Conservation (phyloP, 352 stramenopile genomes). For the Globisporangium mamillatum region DNA sequence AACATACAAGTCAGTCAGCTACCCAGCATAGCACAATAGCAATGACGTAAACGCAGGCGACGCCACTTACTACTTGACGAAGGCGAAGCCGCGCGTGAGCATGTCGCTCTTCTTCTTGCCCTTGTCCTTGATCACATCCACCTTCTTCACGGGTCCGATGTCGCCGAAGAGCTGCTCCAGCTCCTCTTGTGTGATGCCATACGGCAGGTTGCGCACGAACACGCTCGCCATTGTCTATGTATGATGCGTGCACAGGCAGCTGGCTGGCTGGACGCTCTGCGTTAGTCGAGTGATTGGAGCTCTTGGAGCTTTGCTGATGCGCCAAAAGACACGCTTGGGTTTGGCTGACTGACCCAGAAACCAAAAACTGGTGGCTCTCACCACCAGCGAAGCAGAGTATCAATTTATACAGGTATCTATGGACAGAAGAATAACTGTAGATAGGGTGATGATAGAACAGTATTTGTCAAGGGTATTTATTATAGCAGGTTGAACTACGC, state of each 20-base stretch:
- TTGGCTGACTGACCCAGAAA: not conserved
- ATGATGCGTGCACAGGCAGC: not conserved
- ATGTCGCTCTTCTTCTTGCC: conserved; percentile 78
- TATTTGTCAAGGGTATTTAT: not conserved
- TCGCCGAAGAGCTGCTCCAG: conserved; percentile 82
- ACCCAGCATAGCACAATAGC: not conserved
- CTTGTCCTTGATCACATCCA: conserved; percentile 89
- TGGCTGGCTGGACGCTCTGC: not conserved
- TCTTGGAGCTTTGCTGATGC: conserved; percentile 13
- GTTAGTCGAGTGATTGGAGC: not conserved
- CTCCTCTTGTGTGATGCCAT: conserved; percentile 80
- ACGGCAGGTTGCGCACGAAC: conserved; percentile 87
- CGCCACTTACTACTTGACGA: conserved; percentile 79
- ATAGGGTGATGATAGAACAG: not conserved
- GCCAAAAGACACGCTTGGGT: conserved; percentile 11
- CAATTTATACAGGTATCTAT: not conserved
- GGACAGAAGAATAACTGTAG: not conserved
- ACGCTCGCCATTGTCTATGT: conserved; percentile 47
- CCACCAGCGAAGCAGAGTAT: conserved; percentile 5
- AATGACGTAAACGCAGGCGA: not conserved
- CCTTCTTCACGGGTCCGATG: conserved; percentile 80
- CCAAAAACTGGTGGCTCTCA: conserved; percentile 17
- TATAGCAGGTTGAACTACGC: not conserved
- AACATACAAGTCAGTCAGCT: not conserved
- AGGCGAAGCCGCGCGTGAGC: conserved; percentile 82